phyloP scores from a whole-genome alignment of 225 moss, liverwort and hornwort species.

The Rhytidiadelphus loreus region DNA sequence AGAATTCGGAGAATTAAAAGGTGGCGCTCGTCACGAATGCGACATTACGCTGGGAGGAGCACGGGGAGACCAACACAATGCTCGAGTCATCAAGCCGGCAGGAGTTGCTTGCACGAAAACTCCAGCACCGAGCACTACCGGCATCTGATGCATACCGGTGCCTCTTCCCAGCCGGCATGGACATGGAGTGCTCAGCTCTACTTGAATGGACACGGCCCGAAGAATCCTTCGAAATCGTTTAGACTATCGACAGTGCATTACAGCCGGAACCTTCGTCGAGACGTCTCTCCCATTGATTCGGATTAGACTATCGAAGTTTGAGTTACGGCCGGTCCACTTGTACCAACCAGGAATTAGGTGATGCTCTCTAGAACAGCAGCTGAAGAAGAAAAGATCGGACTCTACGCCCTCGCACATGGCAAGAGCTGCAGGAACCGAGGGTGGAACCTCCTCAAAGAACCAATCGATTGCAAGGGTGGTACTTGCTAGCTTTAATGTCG shows the following conservation, averaged over 20 bases:
- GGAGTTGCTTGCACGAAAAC: neutral
- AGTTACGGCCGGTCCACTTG: conserved; percentile 37
- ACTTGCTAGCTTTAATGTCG: conserved; percentile 72
- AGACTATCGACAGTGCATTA: conserved; percentile 74
- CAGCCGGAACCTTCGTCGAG: conserved; percentile 55
- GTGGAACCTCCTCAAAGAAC: conserved; percentile 70
- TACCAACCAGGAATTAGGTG: conserved; percentile 27
- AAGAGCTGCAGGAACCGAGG: conserved; percentile 58
- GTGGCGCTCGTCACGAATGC: conserved; percentile 55
- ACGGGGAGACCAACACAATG: neutral
- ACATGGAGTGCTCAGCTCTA: conserved; percentile 27
- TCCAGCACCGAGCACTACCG: conserved; percentile 13
- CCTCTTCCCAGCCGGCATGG: conserved; percentile 28
- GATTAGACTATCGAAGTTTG: conserved; percentile 68
- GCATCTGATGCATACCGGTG: conserved; percentile 40
- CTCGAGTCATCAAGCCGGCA: neutral
- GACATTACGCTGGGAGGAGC: neutral
- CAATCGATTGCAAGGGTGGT: conserved; percentile 72
- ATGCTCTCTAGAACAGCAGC: conserved; percentile 78
- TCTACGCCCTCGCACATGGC: conserved; percentile 60
- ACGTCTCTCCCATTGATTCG: conserved; percentile 61
- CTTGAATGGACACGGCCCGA: conserved; percentile 47
- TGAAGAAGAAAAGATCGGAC: conserved; percentile 58
- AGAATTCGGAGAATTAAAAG: conserved; percentile 54
- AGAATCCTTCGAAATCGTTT: conserved; percentile 53